These are phyloP conservation scores for Phaeodactylum tricornutum DNA, from an alignment of 108 stramenopile genomes.

Conservation along the genomic window DNA sequence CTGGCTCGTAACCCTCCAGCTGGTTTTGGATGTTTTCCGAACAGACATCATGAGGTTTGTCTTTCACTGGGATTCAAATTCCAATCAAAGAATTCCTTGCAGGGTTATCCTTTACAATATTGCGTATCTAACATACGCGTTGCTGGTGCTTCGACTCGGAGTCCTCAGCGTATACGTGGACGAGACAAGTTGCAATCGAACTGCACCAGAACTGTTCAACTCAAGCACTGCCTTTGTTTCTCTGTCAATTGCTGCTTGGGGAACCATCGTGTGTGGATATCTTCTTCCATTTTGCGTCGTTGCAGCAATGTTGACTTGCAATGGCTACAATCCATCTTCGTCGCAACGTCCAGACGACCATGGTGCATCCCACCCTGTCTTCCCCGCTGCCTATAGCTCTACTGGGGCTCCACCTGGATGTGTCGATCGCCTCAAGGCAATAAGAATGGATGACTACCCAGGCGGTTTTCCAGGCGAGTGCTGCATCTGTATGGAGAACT, in stretches of 20 bases:
- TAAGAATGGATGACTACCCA: slow-evolving; percentile 24
- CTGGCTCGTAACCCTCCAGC: slow-evolving; percentile 57
- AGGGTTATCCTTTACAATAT: slow-evolving; percentile 52
- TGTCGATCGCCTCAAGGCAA: slow-evolving; percentile 27
- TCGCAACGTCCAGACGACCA: slow-evolving; percentile 9
- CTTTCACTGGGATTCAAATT: slow-evolving; percentile 42
- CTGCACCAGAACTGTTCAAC: slow-evolving; percentile 50
- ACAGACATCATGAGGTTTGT: slow-evolving; percentile 53
- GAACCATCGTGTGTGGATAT: slow-evolving; percentile 48
- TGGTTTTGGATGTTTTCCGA: slow-evolving; percentile 62
- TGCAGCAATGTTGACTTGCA: slow-evolving; percentile 50
- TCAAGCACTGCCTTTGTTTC: slow-evolving; percentile 38
- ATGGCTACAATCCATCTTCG: slow-evolving; percentile 42
- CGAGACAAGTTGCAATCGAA: slow-evolving; percentile 30
- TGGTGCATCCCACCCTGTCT: slow-evolving; percentile 22
- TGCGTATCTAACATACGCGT: slow-evolving; percentile 48
- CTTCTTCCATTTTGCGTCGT: slow-evolving; percentile 47
- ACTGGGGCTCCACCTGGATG: slow-evolving; percentile 48
- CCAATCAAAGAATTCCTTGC: slow-evolving; percentile 22
- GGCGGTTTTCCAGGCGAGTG: slow-evolving; percentile 45
- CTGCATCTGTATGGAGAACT: slow-evolving; percentile 67
- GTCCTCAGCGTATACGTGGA: slow-evolving; percentile 33
- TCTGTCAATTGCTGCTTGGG: slow-evolving; percentile 52
- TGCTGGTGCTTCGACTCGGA: slow-evolving; percentile 44
- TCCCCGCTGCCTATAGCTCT: slow-evolving; percentile 31